Evolutionary conservation across 2,329 filamentous ascomycete genomes (phyloP).

Genomic region (Biscogniauxia sp.): DNA sequence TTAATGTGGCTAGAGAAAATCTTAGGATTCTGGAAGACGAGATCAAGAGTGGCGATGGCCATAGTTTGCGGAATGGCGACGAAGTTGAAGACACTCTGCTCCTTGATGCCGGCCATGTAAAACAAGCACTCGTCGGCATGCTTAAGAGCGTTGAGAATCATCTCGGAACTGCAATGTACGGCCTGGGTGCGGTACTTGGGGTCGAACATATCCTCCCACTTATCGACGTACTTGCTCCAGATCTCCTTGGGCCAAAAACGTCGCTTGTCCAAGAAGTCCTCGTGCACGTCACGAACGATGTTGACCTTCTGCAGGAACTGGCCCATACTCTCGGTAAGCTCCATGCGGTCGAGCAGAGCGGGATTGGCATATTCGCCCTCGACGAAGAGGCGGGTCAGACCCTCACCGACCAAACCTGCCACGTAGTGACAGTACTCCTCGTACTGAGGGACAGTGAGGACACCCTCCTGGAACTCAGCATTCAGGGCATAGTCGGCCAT

Average conservation of each 20-base stretch:
- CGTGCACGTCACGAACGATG: conserved; percentile 92
- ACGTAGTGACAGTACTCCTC: conserved; percentile 98
- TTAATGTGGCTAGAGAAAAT: conserved; percentile 90
- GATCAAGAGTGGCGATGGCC: conserved; percentile 92
- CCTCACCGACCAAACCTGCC: conserved; percentile 96
- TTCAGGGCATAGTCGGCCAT: conserved; percentile 96
- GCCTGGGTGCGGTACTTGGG: conserved; percentile 75
- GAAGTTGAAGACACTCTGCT: conserved; percentile 99
- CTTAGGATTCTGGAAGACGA: conserved; percentile 85
- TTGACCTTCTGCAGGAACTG: conserved; percentile 98
- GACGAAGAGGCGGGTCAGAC: conserved; percentile 86
- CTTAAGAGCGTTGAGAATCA: conserved; percentile 86
- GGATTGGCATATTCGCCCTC: conserved; percentile 83
- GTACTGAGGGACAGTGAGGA: conserved; percentile 83
- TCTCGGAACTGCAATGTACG: conserved; percentile 83
- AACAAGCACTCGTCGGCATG: conserved; percentile 93
- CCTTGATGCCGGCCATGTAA: conserved; percentile 91
- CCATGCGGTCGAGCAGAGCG: conserved; percentile 71
- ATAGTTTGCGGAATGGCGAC: conserved; percentile 94
- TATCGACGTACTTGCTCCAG: conserved; percentile 91
- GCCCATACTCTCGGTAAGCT: conserved; percentile 92
- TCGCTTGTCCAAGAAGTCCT: conserved; percentile 83
- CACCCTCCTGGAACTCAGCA: conserved; percentile 73
- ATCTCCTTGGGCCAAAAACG: conserved; percentile 96
- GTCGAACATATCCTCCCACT: conserved; percentile 87